Percentiles rank a stretch among this genome's conserved stretches.
Conservation (phyloP, 2,329 filamentous ascomycete genomes). For the Saccharata proteae region DNA sequence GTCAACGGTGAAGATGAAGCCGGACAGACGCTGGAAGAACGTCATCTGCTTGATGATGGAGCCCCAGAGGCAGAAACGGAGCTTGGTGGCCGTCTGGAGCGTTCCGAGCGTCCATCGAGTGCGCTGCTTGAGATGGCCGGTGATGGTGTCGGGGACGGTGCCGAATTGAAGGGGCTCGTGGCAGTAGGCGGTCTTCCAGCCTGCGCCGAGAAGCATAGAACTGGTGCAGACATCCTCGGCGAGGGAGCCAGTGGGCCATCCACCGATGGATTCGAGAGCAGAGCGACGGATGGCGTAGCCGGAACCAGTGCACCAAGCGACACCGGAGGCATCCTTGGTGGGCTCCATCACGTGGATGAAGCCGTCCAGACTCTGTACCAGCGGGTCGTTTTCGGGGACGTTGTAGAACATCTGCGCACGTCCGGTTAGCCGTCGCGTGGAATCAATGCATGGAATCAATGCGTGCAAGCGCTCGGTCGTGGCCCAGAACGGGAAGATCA, state of each 20-base stretch:
- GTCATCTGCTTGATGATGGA: not conserved
- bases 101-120: conserved; percentile 15
- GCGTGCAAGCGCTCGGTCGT: not conserved
- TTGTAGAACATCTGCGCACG: conserved; percentile 46
- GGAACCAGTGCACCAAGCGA: conserved; percentile 54
- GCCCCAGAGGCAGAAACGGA: conserved; percentile 13
- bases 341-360: conserved; percentile 44
- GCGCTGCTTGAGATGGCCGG: conserved; percentile 14
- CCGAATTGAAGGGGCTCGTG: conserved; percentile 15
- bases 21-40: not conserved
- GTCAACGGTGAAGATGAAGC: conserved; percentile 1
- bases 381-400: conserved; percentile 44
- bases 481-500: not conserved
- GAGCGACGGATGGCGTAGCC: conserved; percentile 48
- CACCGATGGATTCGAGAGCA: conserved; percentile 49
- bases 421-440: not conserved
- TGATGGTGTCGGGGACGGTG: conserved; percentile 13
- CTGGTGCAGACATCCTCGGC: conserved; percentile 51
- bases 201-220: conserved; percentile 44
- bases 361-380: conserved; percentile 46
- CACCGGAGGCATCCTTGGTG: conserved; percentile 31
- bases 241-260: conserved; percentile 48
- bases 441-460: not conserved
- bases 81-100: conserved; percentile 12
- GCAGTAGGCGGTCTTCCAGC: conserved; percentile 45